Conservation (phyloP, 129 eudicot species). For the Rutidosis leptorrhynchoides region DNA sequence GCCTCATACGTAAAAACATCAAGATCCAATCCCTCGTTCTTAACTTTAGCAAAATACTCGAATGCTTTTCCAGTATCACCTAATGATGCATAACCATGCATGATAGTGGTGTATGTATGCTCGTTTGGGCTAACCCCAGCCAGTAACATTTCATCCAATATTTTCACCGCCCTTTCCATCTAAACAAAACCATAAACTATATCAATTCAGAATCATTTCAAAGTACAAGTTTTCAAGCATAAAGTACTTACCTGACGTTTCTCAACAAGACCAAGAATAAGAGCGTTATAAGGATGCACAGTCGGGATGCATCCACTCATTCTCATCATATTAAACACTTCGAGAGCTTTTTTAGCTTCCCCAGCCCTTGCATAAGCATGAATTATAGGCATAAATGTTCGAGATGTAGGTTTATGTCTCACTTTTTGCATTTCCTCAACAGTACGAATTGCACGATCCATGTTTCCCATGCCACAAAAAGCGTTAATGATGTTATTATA, state of each 20-base stretch:
- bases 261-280: constrained; percentile 85
- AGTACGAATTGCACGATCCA: constrained; percentile 81
- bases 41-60: constrained; percentile 71
- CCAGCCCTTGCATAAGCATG: constrained; percentile 86
- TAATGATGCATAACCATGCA: constrained; percentile 96
- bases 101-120: constrained; percentile 81
- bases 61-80: constrained; percentile 98
- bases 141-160: constrained; percentile 78
- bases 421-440: constrained; percentile 72
- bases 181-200: constrained; percentile 24
- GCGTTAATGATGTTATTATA: constrained; percentile 84
- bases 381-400: constrained; percentile 91
- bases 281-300: constrained; percentile 76
- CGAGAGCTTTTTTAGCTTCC: constrained; percentile 66
- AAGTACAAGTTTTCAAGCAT: neutral
- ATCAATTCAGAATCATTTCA: neutral
- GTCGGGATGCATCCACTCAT: constrained; percentile 88
- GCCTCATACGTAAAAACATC: constrained; percentile 90
- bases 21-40: constrained; percentile 83
- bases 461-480: constrained; percentile 94
- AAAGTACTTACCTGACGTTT: constrained; percentile 71
- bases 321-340: constrained; percentile 83
- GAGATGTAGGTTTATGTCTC: constrained; percentile 73
- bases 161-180: constrained; percentile 85
- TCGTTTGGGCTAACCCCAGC: constrained; percentile 77